These are phyloP conservation scores for Pythium chondricola DNA, from an alignment of 352 stramenopile species.

Conservation along the genomic window DNA sequence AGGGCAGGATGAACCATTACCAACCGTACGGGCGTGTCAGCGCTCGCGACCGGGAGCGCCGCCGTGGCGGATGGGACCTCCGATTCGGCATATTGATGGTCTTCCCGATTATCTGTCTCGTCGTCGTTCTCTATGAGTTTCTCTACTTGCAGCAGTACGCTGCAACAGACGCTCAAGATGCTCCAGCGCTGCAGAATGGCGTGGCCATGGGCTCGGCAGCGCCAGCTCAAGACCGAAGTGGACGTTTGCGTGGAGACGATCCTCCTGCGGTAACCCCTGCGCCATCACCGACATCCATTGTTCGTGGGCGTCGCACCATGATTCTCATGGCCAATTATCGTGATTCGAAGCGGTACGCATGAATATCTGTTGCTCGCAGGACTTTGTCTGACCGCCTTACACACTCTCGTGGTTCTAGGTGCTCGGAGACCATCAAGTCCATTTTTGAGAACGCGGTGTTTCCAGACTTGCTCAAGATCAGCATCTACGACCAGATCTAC, in stretches of 20 bases:
- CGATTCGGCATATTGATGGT: slow-evolving; percentile 59
- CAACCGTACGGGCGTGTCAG: slow-evolving; percentile 63
- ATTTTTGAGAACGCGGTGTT: slow-evolving; percentile 68
- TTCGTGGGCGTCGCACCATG: slow-evolving; percentile 68
- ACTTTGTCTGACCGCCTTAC: too few species aligned
- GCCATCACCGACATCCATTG: slow-evolving; percentile 22
- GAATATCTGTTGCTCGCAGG: too few species aligned
- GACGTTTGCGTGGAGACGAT: slow-evolving; percentile 3
- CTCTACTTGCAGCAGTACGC: slow-evolving; percentile 72
- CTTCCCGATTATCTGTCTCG: slow-evolving; percentile 58
- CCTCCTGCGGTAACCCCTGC: slow-evolving; percentile 14
- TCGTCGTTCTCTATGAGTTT: slow-evolving; percentile 77
- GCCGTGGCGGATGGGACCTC: slow-evolving; percentile 33
- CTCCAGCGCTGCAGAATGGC: slow-evolving; percentile 17
- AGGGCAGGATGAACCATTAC: slow-evolving; percentile 14
- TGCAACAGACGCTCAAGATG: slow-evolving; percentile 24
- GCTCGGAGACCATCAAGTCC: slow-evolving; percentile 71
- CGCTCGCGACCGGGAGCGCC: slow-evolving; percentile 25
- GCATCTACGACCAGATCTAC: slow-evolving; percentile 75
- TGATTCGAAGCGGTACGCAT: slow-evolving; percentile 70
- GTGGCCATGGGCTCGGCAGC: slow-evolving; percentile 11
- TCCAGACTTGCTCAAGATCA: slow-evolving; percentile 51
- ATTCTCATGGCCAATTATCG: slow-evolving; percentile 78
- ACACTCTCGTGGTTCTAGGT: too few species aligned
- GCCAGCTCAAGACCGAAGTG: slow-evolving; percentile 23